Base-by-base conservation (phyloP, 2,329 filamentous ascomycete species). In the Cyphellophora europaea region DNA sequence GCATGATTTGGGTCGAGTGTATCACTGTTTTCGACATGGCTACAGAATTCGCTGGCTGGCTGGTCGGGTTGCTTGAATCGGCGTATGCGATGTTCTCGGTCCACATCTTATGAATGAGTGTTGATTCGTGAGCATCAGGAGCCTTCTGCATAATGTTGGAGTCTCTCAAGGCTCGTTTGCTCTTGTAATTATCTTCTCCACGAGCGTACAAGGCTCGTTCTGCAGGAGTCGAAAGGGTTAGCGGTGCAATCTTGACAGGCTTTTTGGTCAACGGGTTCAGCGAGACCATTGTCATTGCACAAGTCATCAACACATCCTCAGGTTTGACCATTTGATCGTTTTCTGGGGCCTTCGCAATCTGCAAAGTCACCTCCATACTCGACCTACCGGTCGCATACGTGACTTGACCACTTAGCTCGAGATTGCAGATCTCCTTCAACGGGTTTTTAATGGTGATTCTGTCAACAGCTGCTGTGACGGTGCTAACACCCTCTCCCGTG, bases 251-350 rank as follows among this genome's bases (percentile, higher is more conserved):
- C 12, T 71, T 66, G 11, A 77, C 71, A 0, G 79, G 73, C 40
- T 72, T 79, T 56, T 78, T 82, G 1, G 79, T 84, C 3, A 51
- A 60, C 2, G 79, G 78, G 47, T 85, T 74, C 8, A 85, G 61
- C 2, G 79, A 82, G 0, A 85, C 81, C 81, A 86, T 85, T 1
- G 80, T 85, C 50, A 84, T 84, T 5, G 77, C 73, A 55, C 79
- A 82, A n/a, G 75, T 79, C 55, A 83, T 71, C 36, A 82, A 55
- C 1, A 82, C 61, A 52, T 82, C 78, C 28, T 78, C 71, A 2
- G 72, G 63, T 43, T 67, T 67, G 11, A 56, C 50, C 21, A 58
- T 51, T 48, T 80, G 65, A 15, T 77, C 79, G 27, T 33, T 33
- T 19, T 66, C 61, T 1, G 77, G 71, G 0, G 74, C 79, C 50